phyloP scores from a whole-genome alignment of 495 filamentous ascomycete species.

The Melanomma pulvis-pyrius region DNA sequence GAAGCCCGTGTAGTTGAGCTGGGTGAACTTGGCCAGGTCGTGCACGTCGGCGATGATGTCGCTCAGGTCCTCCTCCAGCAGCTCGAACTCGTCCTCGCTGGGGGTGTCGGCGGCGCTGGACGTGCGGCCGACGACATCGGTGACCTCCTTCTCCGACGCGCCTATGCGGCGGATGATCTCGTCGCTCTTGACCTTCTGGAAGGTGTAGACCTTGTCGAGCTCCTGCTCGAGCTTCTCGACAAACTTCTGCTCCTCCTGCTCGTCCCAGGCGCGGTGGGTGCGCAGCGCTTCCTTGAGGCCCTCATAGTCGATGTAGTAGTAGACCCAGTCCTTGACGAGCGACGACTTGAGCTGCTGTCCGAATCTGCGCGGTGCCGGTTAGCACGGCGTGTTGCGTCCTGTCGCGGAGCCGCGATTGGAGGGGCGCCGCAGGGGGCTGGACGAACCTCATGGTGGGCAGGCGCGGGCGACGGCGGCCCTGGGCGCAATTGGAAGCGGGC shows the following conservation, averaged over 20 bases:
- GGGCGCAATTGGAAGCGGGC: neutral
- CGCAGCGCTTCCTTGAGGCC: slow-evolving; percentile 82
- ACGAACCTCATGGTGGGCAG: slow-evolving; percentile 33
- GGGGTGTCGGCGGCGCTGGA: slow-evolving; percentile 50
- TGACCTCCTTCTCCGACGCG: slow-evolving; percentile 83
- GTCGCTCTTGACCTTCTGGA: slow-evolving; percentile 92
- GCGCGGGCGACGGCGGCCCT: slow-evolving; percentile 19
- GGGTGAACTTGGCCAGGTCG: slow-evolving; percentile 96
- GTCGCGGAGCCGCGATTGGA: slow-evolving; percentile 14
- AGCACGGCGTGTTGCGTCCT: slow-evolving; percentile 17
- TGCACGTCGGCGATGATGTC: slow-evolving; percentile 99
- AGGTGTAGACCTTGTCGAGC: slow-evolving; percentile 94
- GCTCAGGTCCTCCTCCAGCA: slow-evolving; percentile 91
- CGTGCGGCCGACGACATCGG: slow-evolving; percentile 76
- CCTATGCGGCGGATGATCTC: slow-evolving; percentile 91
- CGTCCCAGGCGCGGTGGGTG: slow-evolving; percentile 74
- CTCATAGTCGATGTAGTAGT: slow-evolving; percentile 97
- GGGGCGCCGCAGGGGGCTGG: slow-evolving; percentile 4
- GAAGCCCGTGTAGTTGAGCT: slow-evolving; percentile 98
- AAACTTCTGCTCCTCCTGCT: slow-evolving; percentile 89
- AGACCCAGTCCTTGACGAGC: slow-evolving; percentile 91
- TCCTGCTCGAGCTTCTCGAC: slow-evolving; percentile 84
- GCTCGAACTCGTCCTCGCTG: slow-evolving; percentile 88
- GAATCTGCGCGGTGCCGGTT: slow-evolving; percentile 64
- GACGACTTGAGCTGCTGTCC: slow-evolving; percentile 92